phyloP scores from a whole-genome alignment of 2,329 filamentous ascomycete species.

The Diaporthe velutina region DNA sequence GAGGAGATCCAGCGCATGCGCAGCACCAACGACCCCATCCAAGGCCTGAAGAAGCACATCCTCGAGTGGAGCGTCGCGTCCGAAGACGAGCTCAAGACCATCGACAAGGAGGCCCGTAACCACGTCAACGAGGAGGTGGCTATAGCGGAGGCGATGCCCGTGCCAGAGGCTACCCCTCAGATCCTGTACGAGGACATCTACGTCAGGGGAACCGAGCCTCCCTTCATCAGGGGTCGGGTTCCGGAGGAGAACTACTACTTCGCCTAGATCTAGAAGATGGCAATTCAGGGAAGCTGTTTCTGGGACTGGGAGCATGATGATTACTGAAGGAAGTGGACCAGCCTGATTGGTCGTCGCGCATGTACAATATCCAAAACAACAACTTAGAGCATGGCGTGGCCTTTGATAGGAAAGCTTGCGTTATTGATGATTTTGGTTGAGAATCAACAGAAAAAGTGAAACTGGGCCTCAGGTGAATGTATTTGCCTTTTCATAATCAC shows the following conservation, averaged over 20 bases:
- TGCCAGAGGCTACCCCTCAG: constrained; percentile 81
- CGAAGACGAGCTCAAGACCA: constrained; percentile 95
- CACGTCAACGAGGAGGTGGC: constrained; percentile 92
- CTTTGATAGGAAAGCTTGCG: constrained; percentile 25
- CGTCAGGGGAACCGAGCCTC: constrained; percentile 86
- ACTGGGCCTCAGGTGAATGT: not conserved
- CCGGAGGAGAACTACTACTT: constrained; percentile 97
- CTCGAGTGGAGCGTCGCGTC: constrained; percentile 92
- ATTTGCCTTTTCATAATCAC: not conserved
- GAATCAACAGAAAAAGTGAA: not conserved
- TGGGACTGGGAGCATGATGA: constrained; percentile 11
- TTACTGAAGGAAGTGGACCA: constrained; percentile 11
- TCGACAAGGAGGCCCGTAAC: constrained; percentile 93
- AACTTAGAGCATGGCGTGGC: constrained; percentile 32
- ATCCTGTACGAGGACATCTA: constrained; percentile 98
- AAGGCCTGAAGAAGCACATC: constrained; percentile 97
- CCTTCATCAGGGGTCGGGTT: constrained; percentile 88
- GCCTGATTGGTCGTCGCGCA: constrained; percentile 29
- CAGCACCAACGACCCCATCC: constrained; percentile 97
- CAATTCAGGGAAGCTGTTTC: constrained; percentile 24
- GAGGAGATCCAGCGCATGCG: constrained; percentile 99
- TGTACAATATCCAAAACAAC: constrained; percentile 39
- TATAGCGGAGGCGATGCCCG: constrained; percentile 87
- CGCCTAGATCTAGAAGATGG: constrained; percentile 55
- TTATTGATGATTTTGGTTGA: constrained; percentile 26